phyloP scores from a whole-genome alignment of 75 land plant species.

The Picea sitchensis region DNA sequence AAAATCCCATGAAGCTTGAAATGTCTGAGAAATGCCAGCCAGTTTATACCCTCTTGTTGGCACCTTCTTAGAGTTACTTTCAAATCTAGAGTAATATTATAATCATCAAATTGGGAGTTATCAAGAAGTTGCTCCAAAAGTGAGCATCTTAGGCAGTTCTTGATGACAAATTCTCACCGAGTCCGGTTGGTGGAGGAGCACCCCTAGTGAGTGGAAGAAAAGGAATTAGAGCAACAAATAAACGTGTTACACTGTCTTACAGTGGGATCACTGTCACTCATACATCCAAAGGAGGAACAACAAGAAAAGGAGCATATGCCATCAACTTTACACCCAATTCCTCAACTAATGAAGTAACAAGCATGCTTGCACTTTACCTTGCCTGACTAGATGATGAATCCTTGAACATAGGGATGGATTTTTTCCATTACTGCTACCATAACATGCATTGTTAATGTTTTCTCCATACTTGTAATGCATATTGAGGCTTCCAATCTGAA shows the following conservation, averaged over 20 bases:
- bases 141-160: conserved; percentile 72
- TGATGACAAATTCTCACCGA: conserved; percentile 31
- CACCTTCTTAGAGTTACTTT: too few species aligned
- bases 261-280: conserved; percentile 77
- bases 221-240: conserved; percentile 89
- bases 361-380: conserved; percentile 98
- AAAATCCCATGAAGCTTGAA: too few species aligned
- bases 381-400: conserved; percentile 19
- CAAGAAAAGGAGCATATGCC: conserved; percentile 82
- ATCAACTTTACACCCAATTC: conserved; percentile 60
- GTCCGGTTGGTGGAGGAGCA: too few species aligned
- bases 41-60: too few species aligned
- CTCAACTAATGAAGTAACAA: conserved; percentile 36
- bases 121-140: conserved; percentile 94
- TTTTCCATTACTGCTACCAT: conserved; percentile 44
- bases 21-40: too few species aligned
- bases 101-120: conserved; percentile 91
- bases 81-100: conserved; percentile 52
- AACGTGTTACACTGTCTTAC: conserved; percentile 89
- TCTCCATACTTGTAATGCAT: neutral
- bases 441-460: too few species aligned
- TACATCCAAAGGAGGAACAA: conserved; percentile 93
- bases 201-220: too few species aligned
- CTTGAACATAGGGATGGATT: conserved; percentile 72
- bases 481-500: conserved; percentile 81